Conservation (phyloP, 345 rosid genomes). For the Ceriops tagal region DNA sequence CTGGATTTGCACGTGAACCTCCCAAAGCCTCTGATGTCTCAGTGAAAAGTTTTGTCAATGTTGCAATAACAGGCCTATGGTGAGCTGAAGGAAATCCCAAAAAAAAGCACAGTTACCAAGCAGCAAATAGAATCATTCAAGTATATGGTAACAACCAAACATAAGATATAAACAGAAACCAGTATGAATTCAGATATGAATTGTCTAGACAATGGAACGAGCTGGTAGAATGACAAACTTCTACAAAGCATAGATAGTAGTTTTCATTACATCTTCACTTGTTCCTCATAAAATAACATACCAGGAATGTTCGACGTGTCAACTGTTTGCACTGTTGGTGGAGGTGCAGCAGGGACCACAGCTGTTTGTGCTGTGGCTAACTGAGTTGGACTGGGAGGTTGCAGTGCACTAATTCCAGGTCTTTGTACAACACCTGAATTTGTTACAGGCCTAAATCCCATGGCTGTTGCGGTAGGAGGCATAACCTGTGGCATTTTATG, state of each 20-base stretch:
- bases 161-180: background rate
- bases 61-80: slow-evolving; percentile 66
- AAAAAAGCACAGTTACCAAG: background rate
- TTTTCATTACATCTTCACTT: too few species aligned
- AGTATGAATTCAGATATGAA: background rate
- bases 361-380: slow-evolving; percentile 50
- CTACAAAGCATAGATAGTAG: too few species aligned
- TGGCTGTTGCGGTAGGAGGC: slow-evolving; percentile 48
- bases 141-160: slow-evolving; percentile 33
- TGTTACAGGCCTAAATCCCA: slow-evolving; percentile 68
- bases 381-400: slow-evolving; percentile 68
- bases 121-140: background rate
- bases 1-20: slow-evolving; percentile 85
- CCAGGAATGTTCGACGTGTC: slow-evolving; percentile 87
- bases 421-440: slow-evolving; percentile 59
- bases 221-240: too few species aligned
- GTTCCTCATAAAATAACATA: slow-evolving; percentile 8
- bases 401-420: slow-evolving; percentile 61
- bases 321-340: slow-evolving; percentile 88
- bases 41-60: slow-evolving; percentile 76
- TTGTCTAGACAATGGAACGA: too few species aligned
- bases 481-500: slow-evolving; percentile 50
- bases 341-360: slow-evolving; percentile 66
- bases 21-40: slow-evolving; percentile 97
- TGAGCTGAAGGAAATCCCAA: slow-evolving; percentile 53